Conservation (phyloP, 371 early-diverging fungal genomes). For the Apophysomyces trapeziformis region DNA sequence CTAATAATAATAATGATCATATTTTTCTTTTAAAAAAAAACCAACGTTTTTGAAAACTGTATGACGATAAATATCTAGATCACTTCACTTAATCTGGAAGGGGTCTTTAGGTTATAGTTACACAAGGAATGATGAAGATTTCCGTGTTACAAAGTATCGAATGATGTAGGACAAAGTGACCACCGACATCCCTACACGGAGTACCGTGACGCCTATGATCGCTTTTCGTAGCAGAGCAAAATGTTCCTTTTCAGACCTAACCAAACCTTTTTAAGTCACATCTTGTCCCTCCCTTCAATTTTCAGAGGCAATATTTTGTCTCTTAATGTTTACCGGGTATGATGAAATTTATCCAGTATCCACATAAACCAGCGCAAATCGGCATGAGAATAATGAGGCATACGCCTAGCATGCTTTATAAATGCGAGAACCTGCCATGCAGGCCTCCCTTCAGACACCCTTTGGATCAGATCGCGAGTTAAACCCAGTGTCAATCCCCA, state of each 20-base stretch:
- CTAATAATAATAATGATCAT: background rate
- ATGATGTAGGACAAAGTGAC: conserved; percentile 1
- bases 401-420: conserved; percentile 1
- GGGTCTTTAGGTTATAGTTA: background rate
- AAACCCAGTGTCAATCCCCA: conserved; percentile 76
- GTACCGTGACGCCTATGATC: background rate
- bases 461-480: conserved; percentile 62
- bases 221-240: conserved; percentile 4
- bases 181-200: conserved; percentile 3
- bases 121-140: background rate
- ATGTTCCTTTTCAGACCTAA: conserved; percentile 9
- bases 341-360: background rate
- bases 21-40: background rate
- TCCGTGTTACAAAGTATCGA: conserved; percentile 6
- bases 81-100: background rate
- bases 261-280: background rate
- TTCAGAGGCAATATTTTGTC: background rate
- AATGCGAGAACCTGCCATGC: conserved; percentile 21
- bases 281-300: background rate
- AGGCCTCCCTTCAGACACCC: conserved; percentile 35
- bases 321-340: background rate
- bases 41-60: background rate
- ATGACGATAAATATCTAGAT: background rate
- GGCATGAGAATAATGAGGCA: background rate
- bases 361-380: background rate